Evolutionary conservation across 768 basidiomycete genomes (phyloP).

Genomic region (Solioccasus polychromus): DNA sequence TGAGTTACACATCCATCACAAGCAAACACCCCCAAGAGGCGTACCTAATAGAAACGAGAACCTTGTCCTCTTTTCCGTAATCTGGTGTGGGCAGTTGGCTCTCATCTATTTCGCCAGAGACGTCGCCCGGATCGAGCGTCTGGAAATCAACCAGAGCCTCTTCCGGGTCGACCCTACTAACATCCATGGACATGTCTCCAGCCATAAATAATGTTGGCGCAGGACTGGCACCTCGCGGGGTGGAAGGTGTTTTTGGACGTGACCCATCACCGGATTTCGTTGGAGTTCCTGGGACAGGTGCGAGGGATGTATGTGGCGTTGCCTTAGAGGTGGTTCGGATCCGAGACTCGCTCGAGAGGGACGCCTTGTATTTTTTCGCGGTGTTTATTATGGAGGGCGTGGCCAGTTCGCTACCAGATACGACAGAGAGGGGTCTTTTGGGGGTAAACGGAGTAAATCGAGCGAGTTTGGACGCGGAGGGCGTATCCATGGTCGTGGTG

Average conservation of each 20-base stretch:
- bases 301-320: conserved; percentile 26
- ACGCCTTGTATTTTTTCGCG: conserved; percentile 67
- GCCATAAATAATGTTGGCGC: conserved; percentile 37
- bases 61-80: conserved; percentile 78
- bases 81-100: conserved; percentile 42
- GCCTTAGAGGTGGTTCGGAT: conserved; percentile 32
- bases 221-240: conserved; percentile 52
- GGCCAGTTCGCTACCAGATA: conserved; percentile 32
- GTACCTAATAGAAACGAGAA: conserved; percentile 81
- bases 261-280: conserved; percentile 39
- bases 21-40: background rate
- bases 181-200: conserved; percentile 65
- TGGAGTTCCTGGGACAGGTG: conserved; percentile 54
- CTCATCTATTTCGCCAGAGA: conserved; percentile 69
- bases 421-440: conserved; percentile 44
- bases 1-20: background rate
- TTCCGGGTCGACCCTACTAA: conserved; percentile 71
- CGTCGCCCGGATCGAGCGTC: conserved; percentile 64
- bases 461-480: conserved; percentile 36
- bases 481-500: conserved; percentile 11
- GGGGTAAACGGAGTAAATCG: conserved; percentile 53
- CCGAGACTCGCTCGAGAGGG: conserved; percentile 48
- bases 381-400: conserved; percentile 40
- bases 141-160: conserved; percentile 74
- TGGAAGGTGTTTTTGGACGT: conserved; percentile 53